A percentile compares a stretch with the other conserved stretches of the same genome.
Conservation (phyloP, 257 asterid genomes). For the Solanum ahanhuiri region DNA sequence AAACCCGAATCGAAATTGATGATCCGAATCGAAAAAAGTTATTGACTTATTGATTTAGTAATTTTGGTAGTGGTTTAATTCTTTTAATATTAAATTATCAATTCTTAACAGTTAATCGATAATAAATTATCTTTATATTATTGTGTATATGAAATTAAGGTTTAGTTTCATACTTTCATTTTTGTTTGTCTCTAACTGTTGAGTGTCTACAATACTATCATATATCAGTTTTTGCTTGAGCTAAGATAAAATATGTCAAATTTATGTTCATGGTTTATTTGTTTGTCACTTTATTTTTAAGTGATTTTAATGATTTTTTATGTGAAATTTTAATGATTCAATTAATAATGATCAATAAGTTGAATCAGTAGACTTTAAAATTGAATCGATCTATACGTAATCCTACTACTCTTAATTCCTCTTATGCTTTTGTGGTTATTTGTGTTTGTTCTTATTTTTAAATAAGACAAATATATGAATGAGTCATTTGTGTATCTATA, state of each 20-base stretch:
- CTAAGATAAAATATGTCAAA: not conserved
- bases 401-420: not conserved
- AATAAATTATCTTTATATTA: not conserved
- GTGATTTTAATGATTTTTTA: not conserved
- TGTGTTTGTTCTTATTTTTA: not conserved
- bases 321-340: not conserved
- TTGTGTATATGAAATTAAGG: not conserved
- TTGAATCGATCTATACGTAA: too few species aligned
- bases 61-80: not conserved
- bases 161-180: not conserved
- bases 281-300: not conserved
- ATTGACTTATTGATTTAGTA: not conserved
- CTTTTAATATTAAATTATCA: not conserved
- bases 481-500: not conserved
- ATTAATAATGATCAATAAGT: not conserved
- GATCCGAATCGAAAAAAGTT: rapidly evolving
- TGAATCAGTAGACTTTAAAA: not conserved
- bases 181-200: not conserved
- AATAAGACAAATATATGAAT: not conserved
- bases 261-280: not conserved
- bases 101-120: not conserved
- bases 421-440: not conserved
- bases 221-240: not conserved
- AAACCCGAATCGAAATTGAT: too few species aligned
- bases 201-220: not conserved